Conservation (phyloP, 169 alveolate genomes). For the Fabrea salina region DNA sequence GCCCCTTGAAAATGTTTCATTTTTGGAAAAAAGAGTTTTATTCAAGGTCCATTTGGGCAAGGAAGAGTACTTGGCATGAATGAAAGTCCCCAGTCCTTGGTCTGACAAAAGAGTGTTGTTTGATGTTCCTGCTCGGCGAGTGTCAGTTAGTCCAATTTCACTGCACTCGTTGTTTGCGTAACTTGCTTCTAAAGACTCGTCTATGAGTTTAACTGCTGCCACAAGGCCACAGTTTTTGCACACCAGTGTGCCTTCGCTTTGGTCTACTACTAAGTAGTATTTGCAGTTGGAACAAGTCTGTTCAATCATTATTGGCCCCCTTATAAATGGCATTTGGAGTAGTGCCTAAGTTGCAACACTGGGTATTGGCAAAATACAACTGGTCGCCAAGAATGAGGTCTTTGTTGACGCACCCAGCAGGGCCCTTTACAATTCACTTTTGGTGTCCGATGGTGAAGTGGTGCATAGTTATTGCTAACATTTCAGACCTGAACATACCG, state of each 20-base stretch:
- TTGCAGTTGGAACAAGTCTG: no score
- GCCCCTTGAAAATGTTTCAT: no score
- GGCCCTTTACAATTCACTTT: constrained; percentile 91
- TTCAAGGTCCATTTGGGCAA: no score
- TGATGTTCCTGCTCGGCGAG: constrained; percentile 7
- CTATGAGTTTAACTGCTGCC: neutral
- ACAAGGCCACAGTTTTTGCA: neutral
- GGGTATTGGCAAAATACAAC: neutral
- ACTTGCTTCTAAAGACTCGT: neutral
- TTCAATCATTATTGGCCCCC: no score
- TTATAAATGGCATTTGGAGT: neutral
- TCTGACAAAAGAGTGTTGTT: constrained; percentile 8
- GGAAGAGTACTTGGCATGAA: no score
- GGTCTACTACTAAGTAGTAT: constrained; percentile 4
- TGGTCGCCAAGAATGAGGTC: neutral
- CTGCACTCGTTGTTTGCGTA: neutral
- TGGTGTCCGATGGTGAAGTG: constrained; percentile 94
- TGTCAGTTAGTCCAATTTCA: neutral
- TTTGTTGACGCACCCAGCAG: constrained; percentile 85
- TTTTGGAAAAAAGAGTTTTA: no score
- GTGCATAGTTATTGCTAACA: constrained; percentile 89
- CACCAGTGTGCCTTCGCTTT: constrained; percentile 19
- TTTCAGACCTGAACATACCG: constrained; percentile 85
- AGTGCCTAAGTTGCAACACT: neutral
- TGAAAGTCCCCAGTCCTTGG: constrained; percentile 13